These are phyloP conservation scores for Lyophyllum atratum DNA, from an alignment of 768 basidiomycete species.

Conservation along the genomic window DNA sequence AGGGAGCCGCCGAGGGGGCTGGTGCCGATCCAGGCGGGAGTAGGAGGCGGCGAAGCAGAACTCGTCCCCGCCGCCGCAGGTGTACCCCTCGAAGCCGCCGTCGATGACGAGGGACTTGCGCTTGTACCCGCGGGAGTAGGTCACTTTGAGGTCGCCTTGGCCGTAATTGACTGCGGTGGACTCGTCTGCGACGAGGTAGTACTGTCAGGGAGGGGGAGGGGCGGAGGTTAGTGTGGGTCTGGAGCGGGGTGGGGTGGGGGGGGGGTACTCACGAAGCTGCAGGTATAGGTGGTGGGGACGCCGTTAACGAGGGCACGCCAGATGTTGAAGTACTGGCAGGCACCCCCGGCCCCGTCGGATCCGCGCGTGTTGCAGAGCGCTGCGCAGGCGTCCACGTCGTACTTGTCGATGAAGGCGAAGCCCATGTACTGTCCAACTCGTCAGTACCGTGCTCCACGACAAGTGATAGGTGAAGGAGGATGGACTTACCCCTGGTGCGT, in stretches of 20 bases:
- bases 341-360: slow-evolving; percentile 42
- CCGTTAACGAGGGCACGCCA: slow-evolving; percentile 51
- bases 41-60: slow-evolving; percentile 43
- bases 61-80: slow-evolving; percentile 23
- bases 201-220: slow-evolving; percentile 30
- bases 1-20: slow-evolving; percentile 34
- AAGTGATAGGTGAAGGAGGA: too few species aligned
- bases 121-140: slow-evolving; percentile 47
- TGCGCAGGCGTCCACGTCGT: slow-evolving; percentile 48
- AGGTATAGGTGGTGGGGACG: slow-evolving; percentile 47
- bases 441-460: slow-evolving; percentile 3
- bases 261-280: slow-evolving; percentile 41
- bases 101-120: slow-evolving; percentile 41
- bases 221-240: background rate
- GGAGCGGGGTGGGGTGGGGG: too few species aligned
- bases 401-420: slow-evolving; percentile 49
- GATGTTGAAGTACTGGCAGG: slow-evolving; percentile 54
- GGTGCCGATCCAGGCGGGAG: slow-evolving; percentile 41
- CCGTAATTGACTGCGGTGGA: slow-evolving; percentile 49
- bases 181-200: slow-evolving; percentile 42
- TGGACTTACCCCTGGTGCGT: slow-evolving; percentile 22
- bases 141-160: too few species aligned
- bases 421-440: slow-evolving; percentile 44
- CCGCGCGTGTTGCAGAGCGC: slow-evolving; percentile 45
- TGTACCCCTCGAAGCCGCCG: slow-evolving; percentile 46